Evolutionary conservation across 2,329 filamentous ascomycete genomes (phyloP).

Genomic region (Xylariomycetidae sp.): DNA sequence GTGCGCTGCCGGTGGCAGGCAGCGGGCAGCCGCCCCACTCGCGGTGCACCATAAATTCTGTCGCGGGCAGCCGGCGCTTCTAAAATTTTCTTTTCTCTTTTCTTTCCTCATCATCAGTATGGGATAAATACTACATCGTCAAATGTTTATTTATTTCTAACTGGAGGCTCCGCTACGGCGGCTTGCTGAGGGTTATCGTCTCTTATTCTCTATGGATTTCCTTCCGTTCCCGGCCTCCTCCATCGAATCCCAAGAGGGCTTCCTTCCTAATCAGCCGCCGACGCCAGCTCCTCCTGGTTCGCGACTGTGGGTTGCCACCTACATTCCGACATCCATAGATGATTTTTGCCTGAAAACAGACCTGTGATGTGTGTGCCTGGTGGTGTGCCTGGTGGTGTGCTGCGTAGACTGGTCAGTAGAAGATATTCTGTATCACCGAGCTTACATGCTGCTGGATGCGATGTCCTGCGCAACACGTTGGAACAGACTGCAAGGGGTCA

Average conservation of each 20-base stretch:
- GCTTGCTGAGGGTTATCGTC: conserved; percentile 31
- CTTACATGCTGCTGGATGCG: too few relatives aligned
- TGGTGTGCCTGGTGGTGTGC: too few relatives aligned
- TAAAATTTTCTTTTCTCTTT: conserved; percentile 12
- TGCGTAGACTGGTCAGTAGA: too few relatives aligned
- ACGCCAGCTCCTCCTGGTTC: conserved; percentile 29
- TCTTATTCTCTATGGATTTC: conserved; percentile 24
- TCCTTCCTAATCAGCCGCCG: conserved; percentile 29
- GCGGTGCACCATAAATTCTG: conserved; percentile 1
- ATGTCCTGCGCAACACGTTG: too few relatives aligned
- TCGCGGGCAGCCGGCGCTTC: conserved; percentile 1
- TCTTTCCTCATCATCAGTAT: conserved; percentile 30
- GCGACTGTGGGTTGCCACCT: conserved; percentile 30
- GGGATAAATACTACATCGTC: conserved; percentile 31
- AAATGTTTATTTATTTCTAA: conserved; percentile 29
- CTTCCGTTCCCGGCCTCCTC: conserved; percentile 33
- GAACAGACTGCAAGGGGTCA: too few relatives aligned
- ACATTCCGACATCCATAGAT: too few relatives aligned
- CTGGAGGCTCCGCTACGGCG: conserved; percentile 28
- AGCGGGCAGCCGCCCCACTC: neutral
- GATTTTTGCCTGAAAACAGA: too few relatives aligned
- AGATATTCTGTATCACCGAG: too few relatives aligned
- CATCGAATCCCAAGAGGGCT: conserved; percentile 22
- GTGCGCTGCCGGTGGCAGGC: too few relatives aligned
- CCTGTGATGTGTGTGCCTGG: too few relatives aligned